phyloP scores from a whole-genome alignment of 257 asterid genomes.

The Solanum peruvianum region DNA sequence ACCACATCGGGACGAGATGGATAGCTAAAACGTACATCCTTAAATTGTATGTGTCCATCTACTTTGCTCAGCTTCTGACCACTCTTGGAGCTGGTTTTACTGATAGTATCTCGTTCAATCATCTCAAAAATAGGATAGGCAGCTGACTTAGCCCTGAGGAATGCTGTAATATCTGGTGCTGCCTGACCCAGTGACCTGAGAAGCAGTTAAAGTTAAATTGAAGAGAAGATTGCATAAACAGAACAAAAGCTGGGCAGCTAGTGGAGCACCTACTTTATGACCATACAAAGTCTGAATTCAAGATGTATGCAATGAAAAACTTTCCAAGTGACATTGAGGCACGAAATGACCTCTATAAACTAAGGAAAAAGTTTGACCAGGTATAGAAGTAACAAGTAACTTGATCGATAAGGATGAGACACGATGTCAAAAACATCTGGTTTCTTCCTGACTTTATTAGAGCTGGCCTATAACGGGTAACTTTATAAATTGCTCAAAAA shows the following conservation, averaged over 20 bases:
- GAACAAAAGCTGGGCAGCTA: neutral
- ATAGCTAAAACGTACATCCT: slow-evolving; percentile 62
- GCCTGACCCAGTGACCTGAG: slow-evolving; percentile 88
- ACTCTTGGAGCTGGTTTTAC: slow-evolving; percentile 28
- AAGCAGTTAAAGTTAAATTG: neutral
- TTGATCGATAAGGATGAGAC: neutral
- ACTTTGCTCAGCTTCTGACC: slow-evolving; percentile 46
- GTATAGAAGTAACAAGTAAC: neutral
- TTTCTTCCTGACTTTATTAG: neutral
- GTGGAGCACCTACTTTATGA: neutral
- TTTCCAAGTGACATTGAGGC: neutral
- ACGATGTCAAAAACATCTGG: neutral
- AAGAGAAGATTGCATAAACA: neutral
- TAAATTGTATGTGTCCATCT: slow-evolving; percentile 77
- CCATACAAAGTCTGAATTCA: neutral
- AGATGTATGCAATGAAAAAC: neutral
- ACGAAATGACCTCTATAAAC: neutral
- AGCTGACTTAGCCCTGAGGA: slow-evolving; percentile 77
- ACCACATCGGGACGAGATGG: slow-evolving; percentile 77
- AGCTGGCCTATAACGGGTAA: neutral
- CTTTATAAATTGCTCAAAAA: neutral
- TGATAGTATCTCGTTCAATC: slow-evolving; percentile 65
- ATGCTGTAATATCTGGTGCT: slow-evolving; percentile 83
- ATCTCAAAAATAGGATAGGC: slow-evolving; percentile 88
- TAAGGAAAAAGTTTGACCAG: neutral